Conservation (phyloP, 768 basidiomycete species). For the Macrolepiota fuliginosa region DNA sequence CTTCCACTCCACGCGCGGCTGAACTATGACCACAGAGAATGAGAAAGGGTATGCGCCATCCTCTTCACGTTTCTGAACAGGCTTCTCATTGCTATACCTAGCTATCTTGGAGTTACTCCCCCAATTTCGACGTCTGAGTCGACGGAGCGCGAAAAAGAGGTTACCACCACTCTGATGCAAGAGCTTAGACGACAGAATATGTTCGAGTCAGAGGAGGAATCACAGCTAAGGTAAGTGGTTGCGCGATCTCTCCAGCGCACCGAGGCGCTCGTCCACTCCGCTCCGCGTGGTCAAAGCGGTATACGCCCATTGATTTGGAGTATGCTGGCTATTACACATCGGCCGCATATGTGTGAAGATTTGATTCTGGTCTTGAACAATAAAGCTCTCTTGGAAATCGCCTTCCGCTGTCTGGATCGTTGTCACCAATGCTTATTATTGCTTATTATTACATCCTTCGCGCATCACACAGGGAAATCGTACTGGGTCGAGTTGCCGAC, state of each 20-base stretch:
- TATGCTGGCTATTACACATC: neutral
- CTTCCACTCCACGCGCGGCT: neutral
- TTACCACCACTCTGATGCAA: constrained; percentile 83
- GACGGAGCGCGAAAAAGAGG: constrained; percentile 75
- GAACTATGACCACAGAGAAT: constrained; percentile 14
- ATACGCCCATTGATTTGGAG: neutral
- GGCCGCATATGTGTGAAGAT: neutral
- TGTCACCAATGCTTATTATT: neutral
- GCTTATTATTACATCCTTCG: constrained; percentile 1
- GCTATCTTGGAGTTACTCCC: constrained; percentile 80
- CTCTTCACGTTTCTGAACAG: neutral
- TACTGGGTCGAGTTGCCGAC: constrained; percentile 84
- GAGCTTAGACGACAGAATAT: constrained; percentile 84
- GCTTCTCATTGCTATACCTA: constrained; percentile 26
- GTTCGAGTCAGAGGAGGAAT: constrained; percentile 88
- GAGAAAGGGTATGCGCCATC: constrained; percentile 8
- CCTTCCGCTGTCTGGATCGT: neutral
- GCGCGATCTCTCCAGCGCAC: neutral
- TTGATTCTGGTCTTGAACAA: neutral
- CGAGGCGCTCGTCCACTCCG: neutral
- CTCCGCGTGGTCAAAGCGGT: neutral
- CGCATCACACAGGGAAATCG: constrained; percentile 69
- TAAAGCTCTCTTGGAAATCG: neutral
- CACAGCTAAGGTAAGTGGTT: constrained; percentile 74
- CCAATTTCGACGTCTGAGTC: constrained; percentile 81